Evolutionary conservation across 2,329 filamentous ascomycete species (phyloP).

Genomic region (Gliomastix tumulicola): DNA sequence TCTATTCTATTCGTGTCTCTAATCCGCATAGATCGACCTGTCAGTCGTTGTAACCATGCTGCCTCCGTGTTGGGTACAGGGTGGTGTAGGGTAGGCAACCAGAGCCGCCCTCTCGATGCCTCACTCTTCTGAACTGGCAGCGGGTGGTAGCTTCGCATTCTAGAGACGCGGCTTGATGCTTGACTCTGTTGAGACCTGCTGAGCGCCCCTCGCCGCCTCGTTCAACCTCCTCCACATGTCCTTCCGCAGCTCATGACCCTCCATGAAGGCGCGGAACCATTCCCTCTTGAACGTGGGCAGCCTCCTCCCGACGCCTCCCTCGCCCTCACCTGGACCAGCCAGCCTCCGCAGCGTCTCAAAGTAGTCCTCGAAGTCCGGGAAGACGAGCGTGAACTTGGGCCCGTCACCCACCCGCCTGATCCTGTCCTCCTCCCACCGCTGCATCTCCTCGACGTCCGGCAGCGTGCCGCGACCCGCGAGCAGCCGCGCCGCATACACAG

Average conservation of each 20-base stretch:
- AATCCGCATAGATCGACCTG: too few relatives aligned
- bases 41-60: too few relatives aligned
- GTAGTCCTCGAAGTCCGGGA: slow-evolving; percentile 58
- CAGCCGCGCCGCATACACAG: slow-evolving; percentile 52
- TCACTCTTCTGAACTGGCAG: too few relatives aligned
- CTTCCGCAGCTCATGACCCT: slow-evolving; percentile 47
- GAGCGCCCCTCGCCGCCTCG: slow-evolving; percentile 6
- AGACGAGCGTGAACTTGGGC: slow-evolving; percentile 45
- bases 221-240: slow-evolving; percentile 51
- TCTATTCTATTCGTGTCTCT: too few relatives aligned
- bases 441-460: slow-evolving; percentile 40
- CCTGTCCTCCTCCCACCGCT: slow-evolving; percentile 49
- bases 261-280: slow-evolving; percentile 44
- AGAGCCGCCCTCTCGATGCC: too few relatives aligned
- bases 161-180: not conserved
- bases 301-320: slow-evolving; percentile 32
- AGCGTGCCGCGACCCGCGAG: slow-evolving; percentile 46
- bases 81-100: too few relatives aligned
- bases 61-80: too few relatives aligned
- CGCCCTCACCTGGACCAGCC: slow-evolving; percentile 39
- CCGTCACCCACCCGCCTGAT: slow-evolving; percentile 49
- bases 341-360: slow-evolving; percentile 49
- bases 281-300: slow-evolving; percentile 34
- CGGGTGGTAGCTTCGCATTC: not conserved
- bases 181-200: too few relatives aligned